Percentiles rank a stretch among this genome's conserved stretches.
phyloP scores from a whole-genome alignment of 768 basidiomycete species.

The Ramaria sp. region DNA sequence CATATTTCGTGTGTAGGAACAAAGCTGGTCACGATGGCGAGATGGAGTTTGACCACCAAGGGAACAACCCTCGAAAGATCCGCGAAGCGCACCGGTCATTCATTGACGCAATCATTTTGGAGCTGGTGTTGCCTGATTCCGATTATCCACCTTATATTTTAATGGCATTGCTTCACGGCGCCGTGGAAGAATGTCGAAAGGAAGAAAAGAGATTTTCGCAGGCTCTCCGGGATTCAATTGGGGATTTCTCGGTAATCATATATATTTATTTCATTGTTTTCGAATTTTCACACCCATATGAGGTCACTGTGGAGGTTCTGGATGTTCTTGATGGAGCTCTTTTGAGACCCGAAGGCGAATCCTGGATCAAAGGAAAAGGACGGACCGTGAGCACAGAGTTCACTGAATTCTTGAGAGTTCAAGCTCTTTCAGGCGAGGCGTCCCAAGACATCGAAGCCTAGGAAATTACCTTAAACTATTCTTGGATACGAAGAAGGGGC shows the following conservation, averaged over 20 bases:
- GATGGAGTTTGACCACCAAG: slow-evolving; percentile 55
- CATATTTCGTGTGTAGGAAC: slow-evolving; percentile 37
- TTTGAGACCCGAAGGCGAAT: slow-evolving; percentile 41
- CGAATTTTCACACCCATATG: background rate
- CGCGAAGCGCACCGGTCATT: slow-evolving; percentile 58
- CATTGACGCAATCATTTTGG: slow-evolving; percentile 75
- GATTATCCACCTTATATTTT: slow-evolving; percentile 58
- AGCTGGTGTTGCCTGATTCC: slow-evolving; percentile 66
- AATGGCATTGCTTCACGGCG: slow-evolving; percentile 57
- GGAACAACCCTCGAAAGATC: slow-evolving; percentile 22
- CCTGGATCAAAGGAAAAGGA: slow-evolving; percentile 37
- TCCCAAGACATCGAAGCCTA: slow-evolving; percentile 31
- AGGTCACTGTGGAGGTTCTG: slow-evolving; percentile 60
- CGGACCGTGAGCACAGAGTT: background rate
- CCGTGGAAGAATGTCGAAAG: slow-evolving; percentile 59
- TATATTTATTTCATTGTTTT: background rate
- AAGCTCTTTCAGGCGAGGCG: slow-evolving; percentile 2
- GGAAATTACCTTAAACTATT: slow-evolving; percentile 42
- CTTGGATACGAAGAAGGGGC: slow-evolving; percentile 34
- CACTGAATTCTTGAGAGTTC: background rate
- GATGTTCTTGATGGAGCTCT: slow-evolving; percentile 55
- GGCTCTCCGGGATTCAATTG: slow-evolving; percentile 69
- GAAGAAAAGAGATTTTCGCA: slow-evolving; percentile 73
- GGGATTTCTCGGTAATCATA: slow-evolving; percentile 58
- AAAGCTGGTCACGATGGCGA: slow-evolving; percentile 43